Evolutionary conservation across 2,329 filamentous ascomycete species (phyloP), one percentile per base, ranked within the genome.

Genomic region (Fusarium guadeloupense): DNA sequence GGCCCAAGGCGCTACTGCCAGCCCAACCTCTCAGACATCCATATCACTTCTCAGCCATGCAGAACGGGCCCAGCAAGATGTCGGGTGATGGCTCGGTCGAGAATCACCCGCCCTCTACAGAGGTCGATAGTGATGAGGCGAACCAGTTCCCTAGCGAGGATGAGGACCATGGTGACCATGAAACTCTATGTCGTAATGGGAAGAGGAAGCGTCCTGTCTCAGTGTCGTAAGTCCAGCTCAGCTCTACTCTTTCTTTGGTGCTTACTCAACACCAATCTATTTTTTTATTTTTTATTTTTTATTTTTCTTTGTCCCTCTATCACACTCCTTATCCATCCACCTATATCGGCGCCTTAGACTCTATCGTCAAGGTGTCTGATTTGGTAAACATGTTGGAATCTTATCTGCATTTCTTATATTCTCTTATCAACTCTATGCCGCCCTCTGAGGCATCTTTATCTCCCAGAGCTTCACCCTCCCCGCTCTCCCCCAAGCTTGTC

Each of bases 191-290:
- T 57, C 71, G 70, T 54, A 68, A 65, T 19, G 72, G 82, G 54
- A 88, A 88, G 74, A 82, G 85, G 60, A 88, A 87, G 72, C 79
- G 85, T 54, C 83, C 83, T 56, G 79, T 86, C 43, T 86, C 84
- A 55, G 84, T 86, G 58, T 86, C 84, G 84, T 87, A 80, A 63
- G 68, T 69, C 16, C 35, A 59, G 35, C 53, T 58, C 61, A 51
- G n/a, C 47, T 35, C 33, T 52, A 35, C 33, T n/a, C 25, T 26
- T 26, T 9, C 25, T 26, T 9, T 53, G 25, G 31, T 39, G 34
- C 17, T 39, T 39, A 30, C 35, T 37, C 21, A 35, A 28, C 46
- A 43, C 38, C 25, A 19, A 31, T n/a, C n/a, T n/a, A n/a, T n/a
- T n/a, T n/a, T n/a, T n/a, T n/a, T n/a, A n/a, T n/a, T n/a, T n/a